Evolutionary conservation across 2,329 filamentous ascomycete species (phyloP), one percentile per base, ranked within the genome.

Genomic region (Dactylellina cionopaga): DNA sequence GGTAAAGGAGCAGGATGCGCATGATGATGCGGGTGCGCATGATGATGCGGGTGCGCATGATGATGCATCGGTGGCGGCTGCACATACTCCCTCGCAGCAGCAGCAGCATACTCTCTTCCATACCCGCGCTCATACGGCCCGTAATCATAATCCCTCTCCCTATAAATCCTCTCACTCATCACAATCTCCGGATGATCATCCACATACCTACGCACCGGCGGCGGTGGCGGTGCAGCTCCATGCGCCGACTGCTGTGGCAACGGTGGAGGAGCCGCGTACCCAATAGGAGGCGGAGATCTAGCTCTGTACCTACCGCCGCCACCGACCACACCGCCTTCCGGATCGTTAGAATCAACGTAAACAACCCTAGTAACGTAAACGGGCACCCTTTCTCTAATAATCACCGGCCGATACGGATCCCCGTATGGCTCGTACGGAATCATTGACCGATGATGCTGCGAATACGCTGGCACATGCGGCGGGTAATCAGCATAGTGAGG

Each of bases 131-230:
- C 66, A 31, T 71, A 71, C 5, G 58, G 66, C 1, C 58, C 51
- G 29, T 71, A 71, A 31, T 71, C 66, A 27, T 71, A 71, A 29
- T 71, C 66, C 24, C 66, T 22, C 44, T 71, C 66, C 39, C 66
- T 56, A 29, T 71, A 71, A 5, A 55, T 35, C 51, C 66, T 31
- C 22, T 71, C 58, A 56, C 58, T 63, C 47, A 71, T 58, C 10
- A 70, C 35, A 19, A 64, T 29, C 43, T 71, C 66, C 19, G 49
- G 58, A n/a, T n/a, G n/a, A 41, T 71, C 66, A 17, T 64, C 66
- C 39, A 59, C 51, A 46, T 71, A 71, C 66, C 66, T 63, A 46
- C 66, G 58, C 35, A 52, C 33, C 31, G 51, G 27, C 3, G 56
- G 64, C 15, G 65, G 47, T n/a, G 49, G 58, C 9, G 43, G 71